Evolutionary conservation across 1,284 basidiomycete species (phyloP), one percentile per base, ranked within the genome.

Genomic region (Naganishia sp.): DNA sequence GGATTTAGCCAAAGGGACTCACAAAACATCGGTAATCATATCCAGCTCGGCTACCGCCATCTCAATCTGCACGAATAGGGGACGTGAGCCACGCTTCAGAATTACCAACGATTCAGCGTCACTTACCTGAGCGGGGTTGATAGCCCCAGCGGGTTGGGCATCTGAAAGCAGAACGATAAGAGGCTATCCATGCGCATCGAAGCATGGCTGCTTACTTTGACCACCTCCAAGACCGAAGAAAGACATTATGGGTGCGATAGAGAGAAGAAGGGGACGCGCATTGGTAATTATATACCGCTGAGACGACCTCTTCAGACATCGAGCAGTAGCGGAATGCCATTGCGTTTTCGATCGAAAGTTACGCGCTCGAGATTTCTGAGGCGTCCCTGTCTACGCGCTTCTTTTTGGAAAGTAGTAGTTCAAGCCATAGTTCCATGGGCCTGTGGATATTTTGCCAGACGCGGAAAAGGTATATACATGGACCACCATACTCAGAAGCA

Each of bases 1-100:
- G 15, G 10, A 23, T 6, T 49, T 50, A 62, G 42, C 55, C 21
- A 39, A 61, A 31, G 25, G 21, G 21, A 74, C 78, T 69, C 69
- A 80, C 78, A 79, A 80, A 56, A 80, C 77, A 71, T 79, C 77
- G 31, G 79, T 79, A 68, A 80, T 79, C 78, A 81, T 81, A 70
- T 80, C 76, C 63, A 81, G 73, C 73, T 81, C 80, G 23, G 76
- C 73, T 41, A 76, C 72, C 46, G 80, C 80, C 77, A 79, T 79
- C 70, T 81, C 79, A 52, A 81, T 77, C 76, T 81, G 61, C 17
- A 47, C 18, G 45, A 10, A 35, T 1, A 11, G 31, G 11, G 45
- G 18, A 13, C 6, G 41, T 43, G 23, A 21, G 39, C 28, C 3
- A n/a, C 51, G 1, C 64, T 23, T 18, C 9, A 53, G 9, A 15